Conservation (phyloP, 306 rosid species). For the Potentilla sterilis region DNA sequence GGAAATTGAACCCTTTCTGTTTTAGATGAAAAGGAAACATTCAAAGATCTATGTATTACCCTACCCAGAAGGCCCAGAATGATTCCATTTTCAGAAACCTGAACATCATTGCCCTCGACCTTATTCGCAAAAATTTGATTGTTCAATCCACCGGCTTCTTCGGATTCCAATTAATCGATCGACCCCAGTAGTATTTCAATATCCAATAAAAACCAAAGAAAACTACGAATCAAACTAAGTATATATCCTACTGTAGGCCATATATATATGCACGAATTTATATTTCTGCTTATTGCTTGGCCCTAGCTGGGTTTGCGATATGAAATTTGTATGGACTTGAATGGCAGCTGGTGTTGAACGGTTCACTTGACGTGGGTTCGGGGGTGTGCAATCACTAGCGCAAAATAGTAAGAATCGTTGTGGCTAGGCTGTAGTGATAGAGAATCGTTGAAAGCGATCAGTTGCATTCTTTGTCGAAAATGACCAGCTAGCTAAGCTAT, state of each 20-base stretch:
- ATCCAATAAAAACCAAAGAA: background rate
- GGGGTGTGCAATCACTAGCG: conserved; percentile 3
- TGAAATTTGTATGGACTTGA: conserved; percentile 3
- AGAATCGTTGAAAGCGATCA: background rate
- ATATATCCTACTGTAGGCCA: background rate
- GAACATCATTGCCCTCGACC: background rate
- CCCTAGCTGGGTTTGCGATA: background rate
- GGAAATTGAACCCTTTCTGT: no score
- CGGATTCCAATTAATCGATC: background rate
- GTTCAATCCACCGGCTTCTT: background rate
- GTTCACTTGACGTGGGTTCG: background rate
- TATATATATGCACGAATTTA: no score
- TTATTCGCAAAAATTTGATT: background rate
- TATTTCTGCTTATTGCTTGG: background rate
- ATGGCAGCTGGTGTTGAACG: conserved; percentile 3
- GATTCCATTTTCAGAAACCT: background rate
- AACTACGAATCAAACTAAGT: background rate
- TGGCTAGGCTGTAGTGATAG: background rate
- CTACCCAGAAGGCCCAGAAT: background rate
- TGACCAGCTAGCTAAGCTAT: background rate
- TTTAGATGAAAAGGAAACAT: background rate
- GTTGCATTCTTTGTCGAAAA: conserved; percentile 3
- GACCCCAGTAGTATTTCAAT: background rate
- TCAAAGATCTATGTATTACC: background rate
- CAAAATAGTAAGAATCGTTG: background rate